Percentiles rank a stretch among this genome's conserved stretches.
phyloP scores from a whole-genome alignment of 2,329 filamentous ascomycete genomes.

The Cordyceps farinosa region DNA sequence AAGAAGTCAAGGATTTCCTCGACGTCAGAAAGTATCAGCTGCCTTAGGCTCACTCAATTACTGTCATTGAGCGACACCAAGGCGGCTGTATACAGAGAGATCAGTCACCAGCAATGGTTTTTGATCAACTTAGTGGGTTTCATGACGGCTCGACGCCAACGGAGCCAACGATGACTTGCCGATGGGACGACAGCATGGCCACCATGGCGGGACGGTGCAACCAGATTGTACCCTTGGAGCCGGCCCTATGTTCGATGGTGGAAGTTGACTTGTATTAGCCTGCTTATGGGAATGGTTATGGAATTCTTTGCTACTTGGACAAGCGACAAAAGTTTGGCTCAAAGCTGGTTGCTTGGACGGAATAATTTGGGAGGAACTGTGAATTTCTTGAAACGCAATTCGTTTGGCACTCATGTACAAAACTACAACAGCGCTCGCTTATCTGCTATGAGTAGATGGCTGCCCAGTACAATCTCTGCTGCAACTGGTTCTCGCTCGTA shows the following conservation, averaged over 20 bases:
- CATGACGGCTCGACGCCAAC: too few species aligned
- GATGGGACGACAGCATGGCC: too few species aligned
- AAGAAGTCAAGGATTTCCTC: conserved; percentile 4
- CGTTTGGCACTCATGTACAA: neutral
- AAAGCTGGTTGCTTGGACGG: neutral
- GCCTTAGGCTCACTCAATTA: neutral
- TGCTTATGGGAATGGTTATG: neutral
- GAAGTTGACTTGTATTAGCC: neutral
- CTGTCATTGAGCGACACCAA: neutral
- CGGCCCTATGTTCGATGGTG: too few species aligned
- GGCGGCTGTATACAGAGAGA: neutral
- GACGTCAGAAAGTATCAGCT: conserved; percentile 4
- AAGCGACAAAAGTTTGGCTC: neutral
- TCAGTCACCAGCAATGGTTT: neutral
- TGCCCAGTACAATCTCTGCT: too few species aligned
- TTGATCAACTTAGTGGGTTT: neutral
- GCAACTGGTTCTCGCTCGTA: too few species aligned
- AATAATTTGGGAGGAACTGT: neutral
- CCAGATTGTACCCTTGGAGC: too few species aligned
- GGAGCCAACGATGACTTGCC: too few species aligned
- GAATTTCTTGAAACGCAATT: neutral
- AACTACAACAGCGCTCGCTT: neutral
- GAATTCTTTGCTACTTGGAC: neutral
- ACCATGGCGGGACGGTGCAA: too few species aligned
- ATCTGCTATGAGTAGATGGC: too few species aligned